Conservation (phyloP, 768 basidiomycete genomes). For the Xerocomellus dryophilus region DNA sequence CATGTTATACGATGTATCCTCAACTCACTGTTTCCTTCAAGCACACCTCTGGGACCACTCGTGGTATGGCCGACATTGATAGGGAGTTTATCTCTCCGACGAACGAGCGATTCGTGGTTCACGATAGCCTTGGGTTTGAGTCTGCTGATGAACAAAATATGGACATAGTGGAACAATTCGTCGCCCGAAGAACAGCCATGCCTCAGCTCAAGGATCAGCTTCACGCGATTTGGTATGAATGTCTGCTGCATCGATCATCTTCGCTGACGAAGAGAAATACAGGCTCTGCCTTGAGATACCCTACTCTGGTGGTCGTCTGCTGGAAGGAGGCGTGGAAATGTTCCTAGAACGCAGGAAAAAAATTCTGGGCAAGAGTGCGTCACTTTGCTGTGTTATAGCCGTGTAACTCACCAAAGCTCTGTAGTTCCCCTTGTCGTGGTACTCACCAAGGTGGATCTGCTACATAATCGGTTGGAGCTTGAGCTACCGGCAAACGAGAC, state of each 20-base stretch:
- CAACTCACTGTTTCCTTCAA: not conserved
- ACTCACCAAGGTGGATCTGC: conserved; percentile 15
- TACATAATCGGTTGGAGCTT: conserved; percentile 3
- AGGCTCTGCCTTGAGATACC: conserved; percentile 20
- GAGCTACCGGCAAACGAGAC: not conserved
- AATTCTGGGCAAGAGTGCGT: conserved; percentile 8
- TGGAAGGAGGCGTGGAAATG: conserved; percentile 12
- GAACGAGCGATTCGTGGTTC: conserved; percentile 15
- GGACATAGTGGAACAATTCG: not conserved
- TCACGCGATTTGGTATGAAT: conserved; percentile 14
- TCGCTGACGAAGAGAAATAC: not conserved
- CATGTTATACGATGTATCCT: not conserved
- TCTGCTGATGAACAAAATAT: conserved; percentile 10
- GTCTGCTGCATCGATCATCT: not conserved
- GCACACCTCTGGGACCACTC: not conserved
- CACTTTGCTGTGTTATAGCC: not conserved
- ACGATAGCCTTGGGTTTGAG: conserved; percentile 18
- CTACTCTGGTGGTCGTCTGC: conserved; percentile 10
- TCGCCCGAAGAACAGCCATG: conserved; percentile 3
- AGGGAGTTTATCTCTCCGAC: conserved; percentile 12
- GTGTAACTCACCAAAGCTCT: not conserved
- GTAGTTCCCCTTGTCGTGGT: conserved; percentile 14
- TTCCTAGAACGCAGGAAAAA: conserved; percentile 4
- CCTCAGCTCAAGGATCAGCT: conserved; percentile 1
- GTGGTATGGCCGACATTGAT: conserved; percentile 14